These are phyloP conservation scores for Yamadazyma insecticola DNA, from an alignment of 805 yeast genomes.

Conservation along the genomic window DNA sequence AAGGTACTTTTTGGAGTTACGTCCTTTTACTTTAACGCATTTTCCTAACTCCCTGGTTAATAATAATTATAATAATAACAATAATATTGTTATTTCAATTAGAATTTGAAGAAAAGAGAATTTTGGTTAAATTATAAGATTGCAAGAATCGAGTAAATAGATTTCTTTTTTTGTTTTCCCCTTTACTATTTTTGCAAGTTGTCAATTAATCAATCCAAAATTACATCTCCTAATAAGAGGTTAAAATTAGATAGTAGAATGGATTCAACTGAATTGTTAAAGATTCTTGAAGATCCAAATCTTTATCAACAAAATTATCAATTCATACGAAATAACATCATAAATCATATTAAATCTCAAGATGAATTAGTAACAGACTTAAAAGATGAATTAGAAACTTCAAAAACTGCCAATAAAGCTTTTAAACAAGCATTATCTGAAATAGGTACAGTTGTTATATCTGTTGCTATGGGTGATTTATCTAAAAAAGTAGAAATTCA, in stretches of 20 bases:
- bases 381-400: constrained; percentile 28
- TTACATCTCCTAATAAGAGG: constrained; percentile 15
- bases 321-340: constrained; percentile 26
- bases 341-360: constrained; percentile 25
- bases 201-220: no score
- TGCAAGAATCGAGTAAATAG: no score
- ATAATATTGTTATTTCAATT: no score
- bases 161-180: no score
- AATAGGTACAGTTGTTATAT: constrained; percentile 80
- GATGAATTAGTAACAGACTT: constrained; percentile 22
- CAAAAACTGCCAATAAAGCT: constrained; percentile 59
- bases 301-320: constrained; percentile 23
- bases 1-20: no score
- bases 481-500: constrained; percentile 76
- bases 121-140: no score
- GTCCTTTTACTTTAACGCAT: no score
- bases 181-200: no score
- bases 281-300: constrained; percentile 36
- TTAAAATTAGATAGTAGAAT: constrained; percentile 15
- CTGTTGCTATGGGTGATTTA: constrained; percentile 86
- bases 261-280: constrained; percentile 30
- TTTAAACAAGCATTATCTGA: constrained; percentile 69
- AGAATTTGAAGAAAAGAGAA: no score
- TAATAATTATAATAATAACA: no score
- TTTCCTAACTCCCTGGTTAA: no score